Conservation (phyloP, 2,329 filamentous ascomycete genomes). For the Arthrobotrys entomopaga region DNA sequence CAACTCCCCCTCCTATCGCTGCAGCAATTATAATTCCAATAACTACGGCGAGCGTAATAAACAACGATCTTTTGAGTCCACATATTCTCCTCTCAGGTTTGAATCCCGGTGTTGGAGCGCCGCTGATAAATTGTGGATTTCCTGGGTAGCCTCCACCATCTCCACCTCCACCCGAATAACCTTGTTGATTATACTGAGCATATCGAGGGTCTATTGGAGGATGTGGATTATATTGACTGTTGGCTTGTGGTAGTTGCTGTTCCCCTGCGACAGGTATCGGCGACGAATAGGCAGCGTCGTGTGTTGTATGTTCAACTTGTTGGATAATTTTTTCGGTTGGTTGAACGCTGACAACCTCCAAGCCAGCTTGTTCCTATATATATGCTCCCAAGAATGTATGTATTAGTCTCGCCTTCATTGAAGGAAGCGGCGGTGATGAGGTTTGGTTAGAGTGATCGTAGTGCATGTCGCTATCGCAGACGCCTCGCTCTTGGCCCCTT, state of each 20-base stretch:
- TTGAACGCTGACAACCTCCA: conserved; percentile 36
- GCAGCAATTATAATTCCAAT: conserved; percentile 28
- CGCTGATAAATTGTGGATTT: conserved; percentile 32
- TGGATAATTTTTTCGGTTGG: conserved; percentile 31
- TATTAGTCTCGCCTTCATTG: conserved; percentile 2
- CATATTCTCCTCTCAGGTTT: conserved; percentile 32
- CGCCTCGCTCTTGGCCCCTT: conserved; percentile 43
- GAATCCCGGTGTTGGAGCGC: background rate
- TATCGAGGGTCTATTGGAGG: conserved; percentile 22
- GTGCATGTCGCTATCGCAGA: conserved; percentile 18
- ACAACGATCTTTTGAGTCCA: conserved; percentile 45
- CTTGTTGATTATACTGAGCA: conserved; percentile 29
- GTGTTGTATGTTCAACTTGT: conserved; percentile 23
- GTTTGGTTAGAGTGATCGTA: conserved; percentile 4
- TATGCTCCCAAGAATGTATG: background rate
- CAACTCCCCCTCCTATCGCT: conserved; percentile 44
- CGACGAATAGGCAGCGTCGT: conserved; percentile 22
- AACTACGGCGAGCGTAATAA: conserved; percentile 32
- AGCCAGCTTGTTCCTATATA: conserved; percentile 45
- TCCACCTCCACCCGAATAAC: conserved; percentile 11
- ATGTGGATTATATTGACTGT: conserved; percentile 19
- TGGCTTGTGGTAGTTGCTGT: conserved; percentile 11
- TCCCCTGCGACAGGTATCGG: conserved; percentile 31
- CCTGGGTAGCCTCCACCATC: conserved; percentile 6
- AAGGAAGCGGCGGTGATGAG: too few species aligned